These are phyloP conservation scores for Scleroderma citrinum DNA, from an alignment of 768 basidiomycete species.

Conservation along the genomic window DNA sequence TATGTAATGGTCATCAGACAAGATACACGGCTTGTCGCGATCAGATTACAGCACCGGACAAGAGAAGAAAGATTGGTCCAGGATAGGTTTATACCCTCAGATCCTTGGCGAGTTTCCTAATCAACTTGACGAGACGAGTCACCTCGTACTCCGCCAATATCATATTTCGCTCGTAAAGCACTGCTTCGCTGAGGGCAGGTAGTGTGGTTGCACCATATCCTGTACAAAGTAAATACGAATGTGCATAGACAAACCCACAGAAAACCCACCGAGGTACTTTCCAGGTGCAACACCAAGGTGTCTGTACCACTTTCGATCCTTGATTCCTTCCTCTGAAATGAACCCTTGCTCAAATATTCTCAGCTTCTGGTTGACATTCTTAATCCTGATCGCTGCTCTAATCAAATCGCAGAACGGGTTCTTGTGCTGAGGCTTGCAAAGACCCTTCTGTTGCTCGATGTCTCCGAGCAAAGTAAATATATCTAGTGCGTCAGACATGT, in stretches of 20 bases:
- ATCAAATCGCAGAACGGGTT: constrained; percentile 41
- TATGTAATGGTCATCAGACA: no score
- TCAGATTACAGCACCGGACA: neutral
- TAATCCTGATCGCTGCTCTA: constrained; percentile 54
- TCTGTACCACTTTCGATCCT: constrained; percentile 79
- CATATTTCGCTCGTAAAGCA: constrained; percentile 60
- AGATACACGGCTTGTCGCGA: no score
- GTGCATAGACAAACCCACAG: neutral
- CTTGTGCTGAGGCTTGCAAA: constrained; percentile 15
- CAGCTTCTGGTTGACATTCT: constrained; percentile 60
- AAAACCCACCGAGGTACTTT: constrained; percentile 64
- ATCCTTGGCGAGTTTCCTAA: constrained; percentile 45
- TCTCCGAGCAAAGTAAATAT: constrained; percentile 1
- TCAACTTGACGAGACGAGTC: constrained; percentile 44
- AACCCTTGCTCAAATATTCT: constrained; percentile 72
- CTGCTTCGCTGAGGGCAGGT: constrained; percentile 73
- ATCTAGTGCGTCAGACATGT: constrained; percentile 2
- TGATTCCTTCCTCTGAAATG: constrained; percentile 70
- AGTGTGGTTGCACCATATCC: constrained; percentile 84
- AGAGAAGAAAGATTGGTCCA: neutral
- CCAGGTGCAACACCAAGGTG: constrained; percentile 86
- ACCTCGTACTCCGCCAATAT: constrained; percentile 59
- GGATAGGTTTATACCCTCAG: constrained; percentile 10
- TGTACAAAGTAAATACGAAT: constrained; percentile 17
- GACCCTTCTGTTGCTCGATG: neutral